phyloP scores from a whole-genome alignment of 768 basidiomycete species.

The Amanita phalloides region DNA sequence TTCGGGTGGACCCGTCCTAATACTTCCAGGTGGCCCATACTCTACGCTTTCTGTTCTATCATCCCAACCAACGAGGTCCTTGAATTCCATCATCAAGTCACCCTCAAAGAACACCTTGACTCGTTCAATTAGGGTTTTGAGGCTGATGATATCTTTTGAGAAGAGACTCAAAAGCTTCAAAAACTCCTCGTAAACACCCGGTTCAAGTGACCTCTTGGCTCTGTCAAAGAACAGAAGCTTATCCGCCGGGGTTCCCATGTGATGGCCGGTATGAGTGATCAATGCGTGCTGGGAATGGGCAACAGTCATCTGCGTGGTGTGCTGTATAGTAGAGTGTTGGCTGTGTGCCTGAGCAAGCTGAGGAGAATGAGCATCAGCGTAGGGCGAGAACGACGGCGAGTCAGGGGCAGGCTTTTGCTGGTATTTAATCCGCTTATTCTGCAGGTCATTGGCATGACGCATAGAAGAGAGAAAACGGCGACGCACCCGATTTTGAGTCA shows the following conservation, averaged over 20 bases:
- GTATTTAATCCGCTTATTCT: conserved; percentile 58
- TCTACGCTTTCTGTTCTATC: conserved; percentile 48
- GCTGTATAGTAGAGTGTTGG: conserved; percentile 14
- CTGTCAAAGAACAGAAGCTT: conserved; percentile 93
- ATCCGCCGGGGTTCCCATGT: conserved; percentile 37
- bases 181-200: conserved; percentile 86
- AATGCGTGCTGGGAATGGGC: conserved; percentile 11
- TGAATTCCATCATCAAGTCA: conserved; percentile 76
- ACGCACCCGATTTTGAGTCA: conserved; percentile 37
- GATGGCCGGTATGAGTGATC: conserved; percentile 19
- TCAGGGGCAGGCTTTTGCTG: conserved; percentile 48
- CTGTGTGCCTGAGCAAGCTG: conserved; percentile 21
- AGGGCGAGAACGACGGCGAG: conserved; percentile 43
- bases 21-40: conserved; percentile 68
- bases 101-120: conserved; percentile 75
- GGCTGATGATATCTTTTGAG: conserved; percentile 85
- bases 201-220: conserved; percentile 68
- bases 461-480: conserved; percentile 1
- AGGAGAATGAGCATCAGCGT: conserved; percentile 33
- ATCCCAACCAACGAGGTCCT: conserved; percentile 76
- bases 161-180: conserved; percentile 87
- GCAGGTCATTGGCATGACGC: conserved; percentile 6
- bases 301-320: conserved; percentile 9
- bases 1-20: conserved; percentile 67
- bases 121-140: conserved; percentile 69